phyloP scores from a whole-genome alignment of 441 rosid genomes.

The Gossypium lobatum region DNA sequence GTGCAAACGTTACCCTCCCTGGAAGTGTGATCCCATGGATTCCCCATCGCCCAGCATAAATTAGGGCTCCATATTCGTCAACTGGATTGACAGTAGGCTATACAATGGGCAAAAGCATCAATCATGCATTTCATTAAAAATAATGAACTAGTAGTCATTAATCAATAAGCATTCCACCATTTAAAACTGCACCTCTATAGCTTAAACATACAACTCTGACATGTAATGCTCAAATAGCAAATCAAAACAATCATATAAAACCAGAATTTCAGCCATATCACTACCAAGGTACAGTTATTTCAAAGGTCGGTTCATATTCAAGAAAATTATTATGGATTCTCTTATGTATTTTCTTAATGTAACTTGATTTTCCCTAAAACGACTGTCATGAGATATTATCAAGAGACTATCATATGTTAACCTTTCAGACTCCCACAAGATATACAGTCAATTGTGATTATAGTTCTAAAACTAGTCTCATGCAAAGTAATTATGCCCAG shows the following conservation, averaged over 20 bases:
- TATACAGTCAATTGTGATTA: background rate
- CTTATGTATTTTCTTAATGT: background rate
- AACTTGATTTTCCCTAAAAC: background rate
- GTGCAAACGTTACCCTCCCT: conserved; percentile 90
- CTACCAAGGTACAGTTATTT: background rate
- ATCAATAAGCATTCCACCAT: conserved; percentile 6
- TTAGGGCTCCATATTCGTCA: conserved; percentile 82
- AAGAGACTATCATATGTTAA: background rate
- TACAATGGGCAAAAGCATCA: conserved; percentile 16
- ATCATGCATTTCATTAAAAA: background rate
- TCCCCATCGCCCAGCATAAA: conserved; percentile 97
- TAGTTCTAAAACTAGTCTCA: conserved; percentile 1
- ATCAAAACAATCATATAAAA: background rate
- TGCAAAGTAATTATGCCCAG: conserved; percentile 2
- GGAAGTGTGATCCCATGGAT: conserved; percentile 80
- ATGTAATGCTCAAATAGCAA: background rate
- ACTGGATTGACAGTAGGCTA: conserved; percentile 66
- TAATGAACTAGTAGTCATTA: background rate
- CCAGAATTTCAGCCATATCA: background rate
- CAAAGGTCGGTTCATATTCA: background rate
- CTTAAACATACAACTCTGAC: background rate
- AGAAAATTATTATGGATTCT: background rate
- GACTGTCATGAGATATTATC: background rate
- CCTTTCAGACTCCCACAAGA: background rate
- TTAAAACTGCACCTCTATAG: background rate